phyloP scores from a whole-genome alignment of 2,329 filamentous ascomycete species.

The Trichoderma sp. region DNA sequence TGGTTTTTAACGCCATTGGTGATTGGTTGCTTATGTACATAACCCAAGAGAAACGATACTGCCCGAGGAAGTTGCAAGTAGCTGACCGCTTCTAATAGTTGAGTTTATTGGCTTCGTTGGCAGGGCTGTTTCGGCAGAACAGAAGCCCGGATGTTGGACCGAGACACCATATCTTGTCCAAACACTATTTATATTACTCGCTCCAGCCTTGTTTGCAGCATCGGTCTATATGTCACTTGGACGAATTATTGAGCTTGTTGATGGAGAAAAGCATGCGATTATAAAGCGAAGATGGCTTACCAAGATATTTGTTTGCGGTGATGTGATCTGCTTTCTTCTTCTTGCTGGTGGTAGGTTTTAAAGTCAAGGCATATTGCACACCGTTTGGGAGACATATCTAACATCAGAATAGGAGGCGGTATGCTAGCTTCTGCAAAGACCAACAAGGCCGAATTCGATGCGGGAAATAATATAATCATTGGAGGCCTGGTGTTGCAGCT shows the following conservation, averaged over 20 bases:
- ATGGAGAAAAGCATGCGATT: neutral
- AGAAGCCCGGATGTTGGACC: neutral
- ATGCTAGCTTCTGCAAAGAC: neutral
- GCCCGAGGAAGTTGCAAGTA: neutral
- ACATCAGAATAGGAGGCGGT: neutral
- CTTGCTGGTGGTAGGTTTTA: neutral
- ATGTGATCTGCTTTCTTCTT: neutral
- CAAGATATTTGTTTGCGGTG: neutral
- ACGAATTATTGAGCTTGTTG: neutral
- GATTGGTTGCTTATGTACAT: neutral
- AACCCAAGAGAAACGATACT: neutral
- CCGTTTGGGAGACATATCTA: neutral
- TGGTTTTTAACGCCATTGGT: neutral
- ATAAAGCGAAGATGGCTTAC: neutral
- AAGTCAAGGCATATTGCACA: neutral
- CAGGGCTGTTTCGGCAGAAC: neutral
- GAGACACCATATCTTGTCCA: neutral
- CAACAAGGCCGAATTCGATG: neutral
- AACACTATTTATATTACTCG: neutral
- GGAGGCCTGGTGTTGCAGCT: neutral
- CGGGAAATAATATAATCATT: neutral
- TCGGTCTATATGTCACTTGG: neutral
- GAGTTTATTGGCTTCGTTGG: neutral
- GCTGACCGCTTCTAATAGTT: neutral
- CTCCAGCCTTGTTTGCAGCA: neutral